Percentiles rank a stretch among this genome's conserved stretches.
Conservation (phyloP, 805 yeast species). For the Isabelozyma gotoi region DNA sequence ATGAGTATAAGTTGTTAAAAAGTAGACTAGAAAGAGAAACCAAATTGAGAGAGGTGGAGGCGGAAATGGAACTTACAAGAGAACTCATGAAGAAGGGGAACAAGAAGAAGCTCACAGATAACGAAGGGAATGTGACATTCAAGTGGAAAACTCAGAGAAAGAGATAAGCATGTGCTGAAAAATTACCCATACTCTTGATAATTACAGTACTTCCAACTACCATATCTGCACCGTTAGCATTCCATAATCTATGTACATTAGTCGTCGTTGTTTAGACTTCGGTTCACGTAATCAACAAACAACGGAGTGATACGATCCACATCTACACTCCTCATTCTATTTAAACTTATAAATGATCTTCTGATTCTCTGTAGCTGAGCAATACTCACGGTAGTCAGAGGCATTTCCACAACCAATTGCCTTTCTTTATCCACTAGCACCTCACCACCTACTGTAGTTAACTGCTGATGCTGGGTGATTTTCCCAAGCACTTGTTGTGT, state of each 20-base stretch:
- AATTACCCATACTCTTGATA: too few species aligned
- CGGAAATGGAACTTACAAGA: conserved; percentile 71
- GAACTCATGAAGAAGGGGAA: conserved; percentile 91
- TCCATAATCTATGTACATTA: background rate
- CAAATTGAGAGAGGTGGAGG: conserved; percentile 66
- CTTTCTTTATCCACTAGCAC: conserved; percentile 47
- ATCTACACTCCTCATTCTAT: conserved; percentile 76
- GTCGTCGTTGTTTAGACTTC: conserved; percentile 47
- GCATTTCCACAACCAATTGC: conserved; percentile 57
- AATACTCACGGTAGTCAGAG: conserved; percentile 57
- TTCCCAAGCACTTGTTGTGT: conserved; percentile 66
- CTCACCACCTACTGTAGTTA: conserved; percentile 47
- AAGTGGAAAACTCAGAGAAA: conserved; percentile 87
- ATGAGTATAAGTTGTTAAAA: conserved; percentile 59
- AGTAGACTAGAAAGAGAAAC: conserved; percentile 67
- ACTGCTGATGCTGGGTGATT: conserved; percentile 61
- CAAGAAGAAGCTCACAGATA: conserved; percentile 69
- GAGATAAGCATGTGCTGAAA: conserved; percentile 28
- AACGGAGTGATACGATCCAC: conserved; percentile 63
- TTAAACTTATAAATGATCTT: conserved; percentile 78
- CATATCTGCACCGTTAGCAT: background rate
- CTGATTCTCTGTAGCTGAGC: conserved; percentile 83
- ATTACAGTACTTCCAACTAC: too few species aligned
- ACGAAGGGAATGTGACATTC: conserved; percentile 66
- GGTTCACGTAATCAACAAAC: conserved; percentile 76